Percentiles rank a stretch among this genome's conserved stretches.
Evolutionary conservation across 139 green algal species (phyloP).

Genomic region (Mesotaenium endlicherianum): DNA sequence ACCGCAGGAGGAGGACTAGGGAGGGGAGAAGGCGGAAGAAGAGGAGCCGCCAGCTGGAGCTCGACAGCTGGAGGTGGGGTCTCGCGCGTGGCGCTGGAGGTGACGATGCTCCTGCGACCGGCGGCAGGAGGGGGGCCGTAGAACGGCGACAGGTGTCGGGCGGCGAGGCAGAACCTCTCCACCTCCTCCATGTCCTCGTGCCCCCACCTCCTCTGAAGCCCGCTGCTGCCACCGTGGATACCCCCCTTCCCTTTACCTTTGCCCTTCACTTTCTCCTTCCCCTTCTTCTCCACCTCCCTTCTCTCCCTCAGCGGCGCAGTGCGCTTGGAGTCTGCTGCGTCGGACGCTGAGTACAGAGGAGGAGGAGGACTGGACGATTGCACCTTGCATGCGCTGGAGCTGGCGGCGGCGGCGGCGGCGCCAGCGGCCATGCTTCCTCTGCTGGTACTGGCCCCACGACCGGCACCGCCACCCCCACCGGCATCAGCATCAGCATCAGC

Average conservation of each 20-base stretch:
- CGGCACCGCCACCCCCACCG: too few species aligned
- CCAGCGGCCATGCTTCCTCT: too few species aligned
- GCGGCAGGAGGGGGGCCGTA: neutral
- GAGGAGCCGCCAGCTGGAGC: neutral
- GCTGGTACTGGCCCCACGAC: too few species aligned
- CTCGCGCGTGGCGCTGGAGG: neutral
- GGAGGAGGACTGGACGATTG: too few species aligned
- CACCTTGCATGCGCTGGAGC: too few species aligned
- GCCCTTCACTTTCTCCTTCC: neutral
- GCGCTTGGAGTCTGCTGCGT: too few species aligned
- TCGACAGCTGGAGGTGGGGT: neutral
- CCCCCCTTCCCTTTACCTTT: neutral
- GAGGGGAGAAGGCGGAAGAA: neutral
- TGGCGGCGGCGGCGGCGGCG: too few species aligned
- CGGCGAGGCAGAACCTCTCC: neutral
- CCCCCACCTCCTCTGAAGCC: neutral
- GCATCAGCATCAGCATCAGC: too few species aligned
- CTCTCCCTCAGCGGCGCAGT: neutral
- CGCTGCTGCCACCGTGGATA: neutral
- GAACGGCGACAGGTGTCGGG: neutral
- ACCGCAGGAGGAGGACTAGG: neutral
- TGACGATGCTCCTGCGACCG: neutral
- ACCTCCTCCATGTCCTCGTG: neutral
- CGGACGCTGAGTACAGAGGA: too few species aligned
- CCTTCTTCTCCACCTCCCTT: neutral